Conservation (phyloP, 805 yeast genomes). For the Monosporozyma aerobia region DNA sequence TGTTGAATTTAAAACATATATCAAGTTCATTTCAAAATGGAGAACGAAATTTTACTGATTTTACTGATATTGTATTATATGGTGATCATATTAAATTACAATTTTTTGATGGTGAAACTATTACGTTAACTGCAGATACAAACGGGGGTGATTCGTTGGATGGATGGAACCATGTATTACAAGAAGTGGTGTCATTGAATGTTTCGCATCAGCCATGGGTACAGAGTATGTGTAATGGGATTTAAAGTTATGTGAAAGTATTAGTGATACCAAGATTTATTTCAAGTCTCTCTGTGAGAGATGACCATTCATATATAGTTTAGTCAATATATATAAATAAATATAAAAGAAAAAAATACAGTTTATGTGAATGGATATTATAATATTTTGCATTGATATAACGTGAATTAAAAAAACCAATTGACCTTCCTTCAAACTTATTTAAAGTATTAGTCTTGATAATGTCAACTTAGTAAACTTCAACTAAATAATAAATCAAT, state of each 20-base stretch:
- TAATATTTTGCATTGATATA: no score
- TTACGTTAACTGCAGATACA: conserved; percentile 70
- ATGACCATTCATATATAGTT: background rate
- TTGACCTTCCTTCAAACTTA: no score
- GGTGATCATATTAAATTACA: conserved; percentile 66
- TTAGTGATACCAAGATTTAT: no score
- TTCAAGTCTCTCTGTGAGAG: background rate
- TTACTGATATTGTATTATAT: conserved; percentile 36
- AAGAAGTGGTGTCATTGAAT: conserved; percentile 46
- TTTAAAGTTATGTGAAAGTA: background rate
- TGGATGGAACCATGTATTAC: conserved; percentile 54
- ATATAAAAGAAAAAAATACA: no score
- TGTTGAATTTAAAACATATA: conserved; percentile 49
- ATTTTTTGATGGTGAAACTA: conserved; percentile 72
- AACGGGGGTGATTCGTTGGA: conserved; percentile 45
- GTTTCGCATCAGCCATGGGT: conserved; percentile 58
- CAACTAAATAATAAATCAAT: no score
- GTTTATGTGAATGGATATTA: no score
- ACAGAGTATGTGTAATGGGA: conserved; percentile 21
- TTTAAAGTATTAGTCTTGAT: no score
- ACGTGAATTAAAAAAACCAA: no score
- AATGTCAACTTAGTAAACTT: no score
- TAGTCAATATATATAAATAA: no score
- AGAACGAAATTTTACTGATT: conserved; percentile 60
- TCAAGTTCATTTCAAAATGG: conserved; percentile 29